Percentiles rank a stretch among this genome's conserved stretches.
phyloP scores from a whole-genome alignment of 805 yeast species.

The Schwanniomyces vanrijiae region DNA sequence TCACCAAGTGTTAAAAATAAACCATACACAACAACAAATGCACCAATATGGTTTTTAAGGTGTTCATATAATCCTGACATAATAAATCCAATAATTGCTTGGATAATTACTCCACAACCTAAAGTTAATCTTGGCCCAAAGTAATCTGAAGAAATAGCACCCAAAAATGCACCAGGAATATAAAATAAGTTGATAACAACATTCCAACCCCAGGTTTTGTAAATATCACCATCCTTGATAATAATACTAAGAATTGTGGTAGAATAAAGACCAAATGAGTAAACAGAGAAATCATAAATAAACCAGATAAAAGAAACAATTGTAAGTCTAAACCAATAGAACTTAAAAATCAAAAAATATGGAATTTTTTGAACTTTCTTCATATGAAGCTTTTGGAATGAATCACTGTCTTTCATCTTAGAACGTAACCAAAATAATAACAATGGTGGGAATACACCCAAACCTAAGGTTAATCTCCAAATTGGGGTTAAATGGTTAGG shows the following conservation, averaged over 20 bases:
- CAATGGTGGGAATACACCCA: conserved; percentile 88
- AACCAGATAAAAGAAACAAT: conserved; percentile 84
- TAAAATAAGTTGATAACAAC: conserved; percentile 85
- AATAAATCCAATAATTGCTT: conserved; percentile 77
- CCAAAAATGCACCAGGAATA: conserved; percentile 85
- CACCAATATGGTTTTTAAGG: conserved; percentile 65
- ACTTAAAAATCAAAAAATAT: conserved; percentile 65
- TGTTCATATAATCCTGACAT: conserved; percentile 71
- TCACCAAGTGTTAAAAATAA: conserved; percentile 86
- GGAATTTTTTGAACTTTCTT: conserved; percentile 60
- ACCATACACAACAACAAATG: conserved; percentile 84
- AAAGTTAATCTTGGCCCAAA: conserved; percentile 88
- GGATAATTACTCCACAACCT: conserved; percentile 63
- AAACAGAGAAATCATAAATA: conserved; percentile 83
- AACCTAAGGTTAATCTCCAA: conserved; percentile 89
- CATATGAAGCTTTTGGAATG: conserved; percentile 70
- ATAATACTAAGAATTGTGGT: conserved; percentile 62
- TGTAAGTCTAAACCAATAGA: conserved; percentile 77
- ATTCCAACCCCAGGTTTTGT: conserved; percentile 88
- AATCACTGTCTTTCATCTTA: conserved; percentile 70
- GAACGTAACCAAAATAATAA: conserved; percentile 75
- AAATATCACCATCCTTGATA: conserved; percentile 60
- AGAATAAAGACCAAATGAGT: conserved; percentile 86
- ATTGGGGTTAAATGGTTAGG: conserved; percentile 70
- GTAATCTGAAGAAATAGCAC: conserved; percentile 83